These are phyloP conservation scores for Puya raimondii DNA, from an alignment of 176 grass and related monocot genomes.

Conservation along the genomic window DNA sequence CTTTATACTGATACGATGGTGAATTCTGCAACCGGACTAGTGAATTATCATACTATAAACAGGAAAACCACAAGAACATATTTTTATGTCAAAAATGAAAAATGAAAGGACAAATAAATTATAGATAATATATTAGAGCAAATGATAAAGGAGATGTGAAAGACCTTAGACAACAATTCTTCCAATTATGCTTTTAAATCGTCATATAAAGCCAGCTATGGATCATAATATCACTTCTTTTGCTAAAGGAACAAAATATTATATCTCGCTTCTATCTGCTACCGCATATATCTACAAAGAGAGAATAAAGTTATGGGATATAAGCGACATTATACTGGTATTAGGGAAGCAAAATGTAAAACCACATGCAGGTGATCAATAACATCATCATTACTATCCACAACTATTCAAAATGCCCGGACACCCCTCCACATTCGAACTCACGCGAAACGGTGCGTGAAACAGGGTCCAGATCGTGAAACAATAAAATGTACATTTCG, in stretches of 20 bases:
- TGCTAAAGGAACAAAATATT: constrained; percentile 50
- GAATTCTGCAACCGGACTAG: too few species aligned
- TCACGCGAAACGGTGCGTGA: too few species aligned
- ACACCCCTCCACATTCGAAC: too few species aligned
- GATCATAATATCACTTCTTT: constrained; percentile 70
- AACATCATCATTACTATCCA: too few species aligned
- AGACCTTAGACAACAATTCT: constrained; percentile 38
- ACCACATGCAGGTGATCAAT: too few species aligned
- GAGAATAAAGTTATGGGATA: background rate
- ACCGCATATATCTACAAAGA: constrained; percentile 57
- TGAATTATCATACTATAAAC: constrained; percentile 54
- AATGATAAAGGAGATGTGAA: background rate
- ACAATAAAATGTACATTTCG: too few species aligned
- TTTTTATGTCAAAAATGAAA: background rate
- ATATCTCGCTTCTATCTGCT: constrained; percentile 58
- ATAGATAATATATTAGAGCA: background rate
- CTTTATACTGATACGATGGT: too few species aligned
- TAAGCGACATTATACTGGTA: background rate
- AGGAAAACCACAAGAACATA: background rate
- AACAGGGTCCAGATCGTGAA: too few species aligned
- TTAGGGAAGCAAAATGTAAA: too few species aligned
- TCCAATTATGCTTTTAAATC: constrained; percentile 40
- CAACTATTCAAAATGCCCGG: too few species aligned
- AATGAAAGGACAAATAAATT: background rate
- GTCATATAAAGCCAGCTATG: constrained; percentile 40